Base-by-base conservation (phyloP, 768 basidiomycete species). In the Sarcomyxa edulis region DNA sequence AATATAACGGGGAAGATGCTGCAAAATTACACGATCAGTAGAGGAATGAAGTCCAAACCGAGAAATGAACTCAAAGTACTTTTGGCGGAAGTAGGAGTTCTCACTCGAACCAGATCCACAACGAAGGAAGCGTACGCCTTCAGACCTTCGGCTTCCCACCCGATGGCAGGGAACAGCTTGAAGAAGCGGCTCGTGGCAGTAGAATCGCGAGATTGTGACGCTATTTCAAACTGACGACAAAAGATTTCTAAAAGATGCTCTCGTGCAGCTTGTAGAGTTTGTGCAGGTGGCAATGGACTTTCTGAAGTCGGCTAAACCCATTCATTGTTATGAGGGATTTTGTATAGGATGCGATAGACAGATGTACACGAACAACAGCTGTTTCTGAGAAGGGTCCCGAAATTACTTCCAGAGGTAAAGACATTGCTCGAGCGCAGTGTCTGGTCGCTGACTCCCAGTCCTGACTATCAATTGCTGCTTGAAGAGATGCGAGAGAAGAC, bases 401-500 rank as follows among this genome's bases (percentile, higher is more conserved):
- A 20, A 87, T 77, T 25, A 99, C 81, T 29, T 84, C 78, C 6
- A 63, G 52, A 2, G 93, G 85, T 10, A 96, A 66, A 0, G 84
- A 68, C 86, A 95, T 94, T 2, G 93, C 95, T 15, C 91, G 71
- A 22, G 88, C 81, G 60, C 94, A 95, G 52, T 91, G 84, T 42
- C 91, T 74, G 1, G 93, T 81, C 3, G 96, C 96, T 3, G 87
- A 77, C 57, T 99, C 96, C 96, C 96, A 99, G 52, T 98, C 96
- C 48, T 87, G 77, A 31, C 65, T 68, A 21, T 85, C 81, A 21
- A 97, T 93, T 1, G 95, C 84, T 0, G 76, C 75, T 74, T 91
- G 65, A 7, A 68, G 60, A 24, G 58, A 62, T 42, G 58, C 44
- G 18, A 72, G 50, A 10, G 65, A 72, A 7, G 64, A 60, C 68